Base-by-base conservation (phyloP, 2,329 filamentous ascomycete species). In the Periconia macrospinosa region DNA sequence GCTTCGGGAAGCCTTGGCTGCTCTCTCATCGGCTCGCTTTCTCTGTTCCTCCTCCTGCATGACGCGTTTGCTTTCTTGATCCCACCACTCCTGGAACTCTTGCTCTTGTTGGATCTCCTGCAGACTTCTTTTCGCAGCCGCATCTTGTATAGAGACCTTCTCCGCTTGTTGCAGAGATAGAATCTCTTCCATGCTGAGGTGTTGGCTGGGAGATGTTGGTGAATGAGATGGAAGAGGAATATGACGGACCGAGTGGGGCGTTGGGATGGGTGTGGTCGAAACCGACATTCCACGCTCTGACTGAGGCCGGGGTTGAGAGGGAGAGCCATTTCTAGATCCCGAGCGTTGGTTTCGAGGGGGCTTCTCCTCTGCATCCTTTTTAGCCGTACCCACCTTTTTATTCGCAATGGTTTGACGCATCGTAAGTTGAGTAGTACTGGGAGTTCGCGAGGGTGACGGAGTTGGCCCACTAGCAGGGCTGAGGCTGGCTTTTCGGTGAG, bases 101-200 rank as follows among this genome's bases (percentile, higher is more conserved):
- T 99, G 94, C 74, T 99, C 94, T 60, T 94, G 86, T 71, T 99
- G 94, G 54, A 99, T 99, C 58, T 97, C 94, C 67, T 95, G 87
- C 30, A 99, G 77, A 58, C 90, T 94, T 52, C 93, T 84, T 75
- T 96, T 97, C 2, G 92, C 90, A 11, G 87, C 87, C 1, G 92
- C 91, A 69, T 96, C 92, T 49, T 86, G 88, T 56, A 95, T 86
- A 17, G 85, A 83, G 53, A 91, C 86, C 68, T 95, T 94, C 70
- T 97, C 92, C 9, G 85, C 85, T 70, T 88, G 86, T 74, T 99
- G 92, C 67, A 96, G 86, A 8, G 87, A 86, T 14, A 97, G 88
- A 53, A 99, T 99, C 61, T 96, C 91, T 15, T 87, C 85, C 77
- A 99, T 88, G 33, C 88, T 92, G 13, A 92, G 77, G 2, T 90